Evolutionary conservation across 257 asterid species (phyloP).

Genomic region (Ehretia macrophylla): DNA sequence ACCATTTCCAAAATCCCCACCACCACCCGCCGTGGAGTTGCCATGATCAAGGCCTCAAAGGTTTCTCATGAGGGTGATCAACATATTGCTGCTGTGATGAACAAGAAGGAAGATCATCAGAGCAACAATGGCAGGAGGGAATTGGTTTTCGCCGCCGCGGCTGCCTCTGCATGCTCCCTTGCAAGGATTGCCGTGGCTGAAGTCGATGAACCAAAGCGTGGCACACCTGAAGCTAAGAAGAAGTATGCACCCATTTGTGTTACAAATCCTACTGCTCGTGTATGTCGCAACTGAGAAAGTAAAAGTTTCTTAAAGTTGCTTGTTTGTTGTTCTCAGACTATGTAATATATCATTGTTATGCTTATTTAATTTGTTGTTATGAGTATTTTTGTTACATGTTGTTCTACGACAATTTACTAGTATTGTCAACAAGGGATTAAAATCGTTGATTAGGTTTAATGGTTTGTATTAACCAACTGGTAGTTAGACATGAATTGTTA

Average conservation of each 20-base stretch:
- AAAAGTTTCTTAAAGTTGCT: no score
- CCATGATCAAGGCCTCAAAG: constrained; percentile 36
- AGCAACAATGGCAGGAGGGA: constrained; percentile 46
- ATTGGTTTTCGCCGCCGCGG: constrained; percentile 42
- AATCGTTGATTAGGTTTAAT: no score
- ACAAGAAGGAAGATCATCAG: constrained; percentile 23
- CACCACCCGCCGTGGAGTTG: constrained; percentile 28
- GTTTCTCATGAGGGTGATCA: constrained; percentile 10
- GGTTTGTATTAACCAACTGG: no score
- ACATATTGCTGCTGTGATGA: constrained; percentile 12
- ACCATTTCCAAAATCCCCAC: constrained; percentile 20
- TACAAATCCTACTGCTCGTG: constrained; percentile 55
- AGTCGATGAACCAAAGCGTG: constrained; percentile 50
- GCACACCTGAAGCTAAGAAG: constrained; percentile 50
- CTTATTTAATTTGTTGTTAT: no score
- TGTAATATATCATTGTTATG: no score
- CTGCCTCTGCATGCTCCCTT: constrained; percentile 36
- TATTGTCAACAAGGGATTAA: no score
- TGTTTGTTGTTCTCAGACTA: no score
- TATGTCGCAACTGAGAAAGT: constrained; percentile 36
- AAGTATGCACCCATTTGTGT: constrained; percentile 60
- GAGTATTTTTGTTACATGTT: no score
- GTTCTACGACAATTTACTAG: no score
- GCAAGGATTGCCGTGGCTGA: constrained; percentile 48
- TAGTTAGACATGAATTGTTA: no score